Conservation (phyloP, 108 stramenopile species). For the Poteriospumella lacustris region DNA sequence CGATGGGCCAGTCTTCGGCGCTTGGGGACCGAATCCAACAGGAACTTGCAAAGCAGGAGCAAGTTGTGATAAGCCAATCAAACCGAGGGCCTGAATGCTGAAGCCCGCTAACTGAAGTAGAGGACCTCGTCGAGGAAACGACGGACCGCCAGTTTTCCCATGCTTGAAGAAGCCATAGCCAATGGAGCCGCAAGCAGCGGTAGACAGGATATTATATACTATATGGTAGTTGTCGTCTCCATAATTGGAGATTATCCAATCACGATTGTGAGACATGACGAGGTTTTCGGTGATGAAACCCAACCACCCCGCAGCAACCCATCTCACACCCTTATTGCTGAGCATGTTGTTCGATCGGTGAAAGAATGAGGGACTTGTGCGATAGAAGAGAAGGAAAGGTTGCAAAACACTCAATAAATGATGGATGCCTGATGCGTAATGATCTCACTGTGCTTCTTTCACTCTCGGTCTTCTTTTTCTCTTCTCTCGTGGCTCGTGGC, state of each 20-base stretch:
- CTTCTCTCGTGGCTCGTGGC: no score
- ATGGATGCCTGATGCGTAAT: no score
- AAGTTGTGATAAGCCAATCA: constrained; percentile 65
- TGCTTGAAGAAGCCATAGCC: constrained; percentile 62
- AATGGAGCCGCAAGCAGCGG: constrained; percentile 67
- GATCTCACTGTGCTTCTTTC: no score
- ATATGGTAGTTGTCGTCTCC: constrained; percentile 68
- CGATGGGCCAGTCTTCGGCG: background rate
- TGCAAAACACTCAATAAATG: no score
- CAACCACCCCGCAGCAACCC: constrained; percentile 14
- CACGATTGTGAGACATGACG: constrained; percentile 77
- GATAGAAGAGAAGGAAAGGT: no score
- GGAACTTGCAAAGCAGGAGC: constrained; percentile 75
- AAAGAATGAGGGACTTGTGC: no score
- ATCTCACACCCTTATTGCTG: background rate
- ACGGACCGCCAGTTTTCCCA: constrained; percentile 43
- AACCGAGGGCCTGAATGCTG: constrained; percentile 49
- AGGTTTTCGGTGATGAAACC: constrained; percentile 56
- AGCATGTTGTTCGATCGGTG: no score
- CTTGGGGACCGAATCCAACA: constrained; percentile 24
- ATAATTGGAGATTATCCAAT: constrained; percentile 59
- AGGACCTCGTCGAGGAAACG: constrained; percentile 5
- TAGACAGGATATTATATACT: constrained; percentile 67
- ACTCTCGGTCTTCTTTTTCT: no score
- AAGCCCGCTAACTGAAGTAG: constrained; percentile 37